A percentile compares a stretch with the other conserved stretches of the same genome.
These are phyloP conservation scores for Talaromyces proteolyticus DNA, from an alignment of 495 filamentous ascomycete genomes.

Conservation along the genomic window DNA sequence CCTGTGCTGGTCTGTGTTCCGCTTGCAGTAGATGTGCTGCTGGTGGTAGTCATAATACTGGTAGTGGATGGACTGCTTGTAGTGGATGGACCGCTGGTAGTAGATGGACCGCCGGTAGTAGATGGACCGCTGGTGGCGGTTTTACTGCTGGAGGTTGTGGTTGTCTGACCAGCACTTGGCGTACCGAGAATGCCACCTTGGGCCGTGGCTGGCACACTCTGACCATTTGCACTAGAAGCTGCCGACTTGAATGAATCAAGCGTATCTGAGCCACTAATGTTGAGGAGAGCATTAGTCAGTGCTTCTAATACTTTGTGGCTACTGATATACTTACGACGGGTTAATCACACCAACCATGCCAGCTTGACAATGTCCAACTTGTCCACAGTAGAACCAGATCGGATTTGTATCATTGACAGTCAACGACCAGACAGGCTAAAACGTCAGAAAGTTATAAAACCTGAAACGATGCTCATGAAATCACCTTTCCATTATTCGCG, in stretches of 20 bases:
- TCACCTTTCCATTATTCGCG: conserved; percentile 18
- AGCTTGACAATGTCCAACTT: conserved; percentile 57
- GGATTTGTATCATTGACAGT: conserved; percentile 57
- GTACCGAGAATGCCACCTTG: background rate
- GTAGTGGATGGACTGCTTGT: background rate
- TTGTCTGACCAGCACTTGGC: no score
- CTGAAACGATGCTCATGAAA: no score
- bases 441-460: no score
- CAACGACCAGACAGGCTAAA: conserved; percentile 41
- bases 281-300: conserved; percentile 6
- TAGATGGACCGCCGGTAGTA: background rate
- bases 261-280: conserved; percentile 41
- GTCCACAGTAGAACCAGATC: conserved; percentile 64
- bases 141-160: no score
- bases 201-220: background rate
- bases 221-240: conserved; percentile 28
- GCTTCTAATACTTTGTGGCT: background rate
- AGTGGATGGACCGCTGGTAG: no score
- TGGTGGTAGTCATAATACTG: no score
- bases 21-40: no score
- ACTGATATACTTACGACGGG: conserved; percentile 43
- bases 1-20: background rate
- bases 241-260: conserved; percentile 40
- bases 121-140: no score
- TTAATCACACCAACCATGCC: conserved; percentile 71